Percentiles rank a stretch among this genome's conserved stretches.
phyloP scores from a whole-genome alignment of 352 stramenopile species.

The Phytophthora chlamydospora region DNA sequence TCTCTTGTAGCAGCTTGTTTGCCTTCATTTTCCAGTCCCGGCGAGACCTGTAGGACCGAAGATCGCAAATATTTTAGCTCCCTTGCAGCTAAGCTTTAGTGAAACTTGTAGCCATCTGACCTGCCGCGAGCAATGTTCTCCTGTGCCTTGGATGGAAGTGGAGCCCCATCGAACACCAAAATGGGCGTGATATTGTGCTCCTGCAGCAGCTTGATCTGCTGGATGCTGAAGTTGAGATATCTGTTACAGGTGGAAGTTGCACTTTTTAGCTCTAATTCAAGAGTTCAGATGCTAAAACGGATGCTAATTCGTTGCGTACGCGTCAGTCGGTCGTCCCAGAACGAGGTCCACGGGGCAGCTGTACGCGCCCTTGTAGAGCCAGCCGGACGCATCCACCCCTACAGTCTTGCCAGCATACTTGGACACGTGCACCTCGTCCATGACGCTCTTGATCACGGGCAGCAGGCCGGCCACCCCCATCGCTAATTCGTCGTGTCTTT shows the following conservation, averaged over 20 bases:
- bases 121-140: conserved; percentile 58
- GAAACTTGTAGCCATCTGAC: conserved; percentile 22
- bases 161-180: conserved; percentile 94
- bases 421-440: conserved; percentile 71
- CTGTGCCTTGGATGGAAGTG: conserved; percentile 87
- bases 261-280: conserved; percentile 37
- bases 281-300: conserved; percentile 11
- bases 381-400: conserved; percentile 72
- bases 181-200: conserved; percentile 84
- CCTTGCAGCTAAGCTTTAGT: conserved; percentile 6
- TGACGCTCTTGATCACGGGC: conserved; percentile 72
- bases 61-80: too few species aligned
- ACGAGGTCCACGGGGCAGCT: conserved; percentile 88
- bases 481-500: conserved; percentile 17
- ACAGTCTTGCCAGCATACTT: conserved; percentile 80
- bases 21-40: conserved; percentile 53
- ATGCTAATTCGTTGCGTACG: conserved; percentile 49
- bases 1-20: conserved; percentile 29
- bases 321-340: conserved; percentile 53
- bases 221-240: conserved; percentile 89
- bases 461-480: conserved; percentile 82
- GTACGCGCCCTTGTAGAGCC: conserved; percentile 93
- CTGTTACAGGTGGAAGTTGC: conserved; percentile 26
- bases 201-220: conserved; percentile 89
- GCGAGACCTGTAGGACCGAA: conserved; percentile 34